A percentile compares a stretch with the other conserved stretches of the same genome.
phyloP scores from a whole-genome alignment of 1,139 yeast genomes.

The Magnusiomyces tetraspermus region DNA sequence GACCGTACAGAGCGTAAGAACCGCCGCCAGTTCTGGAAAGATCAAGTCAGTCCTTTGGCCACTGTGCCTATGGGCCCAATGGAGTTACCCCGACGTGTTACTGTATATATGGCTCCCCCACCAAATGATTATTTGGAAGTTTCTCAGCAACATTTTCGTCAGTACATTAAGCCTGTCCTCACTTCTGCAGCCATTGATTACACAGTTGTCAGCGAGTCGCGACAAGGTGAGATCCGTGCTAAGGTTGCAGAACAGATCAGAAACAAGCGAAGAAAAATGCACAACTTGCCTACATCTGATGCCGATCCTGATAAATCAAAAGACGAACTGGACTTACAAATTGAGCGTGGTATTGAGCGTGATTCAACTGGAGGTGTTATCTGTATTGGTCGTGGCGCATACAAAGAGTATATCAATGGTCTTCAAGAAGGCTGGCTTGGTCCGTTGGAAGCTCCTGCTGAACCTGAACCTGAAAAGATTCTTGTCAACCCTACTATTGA shows the following conservation, averaged over 20 bases:
- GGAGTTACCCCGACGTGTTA: conserved; percentile 62
- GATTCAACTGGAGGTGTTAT: conserved; percentile 67
- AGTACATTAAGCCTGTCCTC: conserved; percentile 77
- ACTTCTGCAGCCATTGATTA: conserved; percentile 83
- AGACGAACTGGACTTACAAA: conserved; percentile 27
- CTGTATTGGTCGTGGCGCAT: conserved; percentile 93
- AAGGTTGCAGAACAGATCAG: conserved; percentile 79
- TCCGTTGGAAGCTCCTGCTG: conserved; percentile 46
- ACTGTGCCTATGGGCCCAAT: conserved; percentile 38
- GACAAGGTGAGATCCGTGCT: conserved; percentile 83
- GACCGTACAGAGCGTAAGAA: conserved; percentile 67
- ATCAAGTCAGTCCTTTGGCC: conserved; percentile 46
- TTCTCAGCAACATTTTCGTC: conserved; percentile 63
- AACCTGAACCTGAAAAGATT: not conserved
- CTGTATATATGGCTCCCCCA: conserved; percentile 87
- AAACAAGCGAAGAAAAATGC: conserved; percentile 43
- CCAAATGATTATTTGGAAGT: conserved; percentile 85
- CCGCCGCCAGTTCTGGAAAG: conserved; percentile 59
- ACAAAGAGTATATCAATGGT: conserved; percentile 83
- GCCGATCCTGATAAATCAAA: conserved; percentile 18
- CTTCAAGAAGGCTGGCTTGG: conserved; percentile 93
- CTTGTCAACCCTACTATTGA: not conserved
- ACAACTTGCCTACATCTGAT: conserved; percentile 23
- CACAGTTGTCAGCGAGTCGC: conserved; percentile 56
- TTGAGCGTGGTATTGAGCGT: conserved; percentile 22